A percentile compares a stretch with the other conserved stretches of the same genome.
These are phyloP conservation scores for Penicillium nordicum DNA, from an alignment of 2,329 filamentous ascomycete species.

Conservation along the genomic window DNA sequence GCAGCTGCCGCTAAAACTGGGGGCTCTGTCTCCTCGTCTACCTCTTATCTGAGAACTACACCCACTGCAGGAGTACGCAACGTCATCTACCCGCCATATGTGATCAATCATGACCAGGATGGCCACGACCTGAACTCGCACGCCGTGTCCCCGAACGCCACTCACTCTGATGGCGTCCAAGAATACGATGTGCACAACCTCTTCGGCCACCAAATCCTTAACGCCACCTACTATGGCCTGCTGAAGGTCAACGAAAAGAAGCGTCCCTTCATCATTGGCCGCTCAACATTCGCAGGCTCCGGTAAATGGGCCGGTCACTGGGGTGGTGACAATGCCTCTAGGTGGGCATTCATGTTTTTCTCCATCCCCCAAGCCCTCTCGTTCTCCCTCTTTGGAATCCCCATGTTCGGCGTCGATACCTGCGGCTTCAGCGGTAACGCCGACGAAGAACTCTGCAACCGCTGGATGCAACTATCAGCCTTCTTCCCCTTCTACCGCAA, in stretches of 20 bases:
- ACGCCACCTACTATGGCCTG: slow-evolving; percentile 72
- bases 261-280: slow-evolving; percentile 79
- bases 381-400: slow-evolving; percentile 71
- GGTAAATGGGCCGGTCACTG: slow-evolving; percentile 77
- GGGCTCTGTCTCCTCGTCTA: slow-evolving; percentile 32
- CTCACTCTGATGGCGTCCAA: slow-evolving; percentile 66
- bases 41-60: slow-evolving; percentile 55
- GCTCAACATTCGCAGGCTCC: slow-evolving; percentile 74
- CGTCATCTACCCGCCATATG: slow-evolving; percentile 71
- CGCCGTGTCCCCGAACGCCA: slow-evolving; percentile 73
- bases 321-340: slow-evolving; percentile 71
- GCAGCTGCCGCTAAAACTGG: slow-evolving; percentile 41
- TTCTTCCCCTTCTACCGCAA: slow-evolving; percentile 79
- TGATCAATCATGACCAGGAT: slow-evolving; percentile 65
- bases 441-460: slow-evolving; percentile 66
- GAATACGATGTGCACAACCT: slow-evolving; percentile 86
- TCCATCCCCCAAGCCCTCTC: slow-evolving; percentile 74
- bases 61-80: slow-evolving; percentile 63
- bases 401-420: slow-evolving; percentile 71
- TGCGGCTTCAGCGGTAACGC: slow-evolving; percentile 68
- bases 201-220: slow-evolving; percentile 70
- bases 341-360: slow-evolving; percentile 71
- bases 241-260: slow-evolving; percentile 61
- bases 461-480: slow-evolving; percentile 70
- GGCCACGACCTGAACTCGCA: slow-evolving; percentile 67